A percentile compares a stretch with the other conserved stretches of the same genome.
phyloP scores from a whole-genome alignment of 139 green algal genomes.

The Chlamydomonas sp. region DNA sequence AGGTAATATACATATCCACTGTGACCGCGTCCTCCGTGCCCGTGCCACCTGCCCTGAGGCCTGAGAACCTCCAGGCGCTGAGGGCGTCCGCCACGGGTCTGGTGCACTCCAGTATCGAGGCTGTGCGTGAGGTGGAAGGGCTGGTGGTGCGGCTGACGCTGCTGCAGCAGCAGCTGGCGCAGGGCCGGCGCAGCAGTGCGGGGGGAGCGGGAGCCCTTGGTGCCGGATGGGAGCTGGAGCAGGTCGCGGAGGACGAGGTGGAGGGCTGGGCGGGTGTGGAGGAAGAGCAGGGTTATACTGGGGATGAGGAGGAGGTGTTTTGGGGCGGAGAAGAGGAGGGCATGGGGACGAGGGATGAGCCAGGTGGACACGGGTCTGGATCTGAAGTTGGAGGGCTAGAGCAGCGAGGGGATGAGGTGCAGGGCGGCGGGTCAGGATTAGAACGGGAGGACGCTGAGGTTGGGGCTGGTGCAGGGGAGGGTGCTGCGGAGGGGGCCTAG shows the following conservation, averaged over 20 bases:
- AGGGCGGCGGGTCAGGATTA: neutral
- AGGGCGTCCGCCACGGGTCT: slow-evolving; percentile 9
- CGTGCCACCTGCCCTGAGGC: neutral
- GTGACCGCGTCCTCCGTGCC: neutral
- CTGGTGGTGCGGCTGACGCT: slow-evolving; percentile 26
- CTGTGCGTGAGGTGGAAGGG: slow-evolving; percentile 31
- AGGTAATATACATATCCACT: no score
- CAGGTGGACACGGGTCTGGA: no score
- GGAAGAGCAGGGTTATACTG: neutral
- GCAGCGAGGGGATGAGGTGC: no score
- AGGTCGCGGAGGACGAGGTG: neutral
- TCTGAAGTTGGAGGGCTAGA: no score
- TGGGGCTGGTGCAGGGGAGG: neutral
- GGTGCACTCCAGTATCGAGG: slow-evolving; percentile 6
- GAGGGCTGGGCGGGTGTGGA: neutral
- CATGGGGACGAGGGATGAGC: no score
- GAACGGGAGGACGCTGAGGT: neutral
- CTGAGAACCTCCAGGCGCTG: slow-evolving; percentile 7
- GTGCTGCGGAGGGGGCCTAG: neutral
- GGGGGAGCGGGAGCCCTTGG: neutral
- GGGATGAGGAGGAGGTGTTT: no score
- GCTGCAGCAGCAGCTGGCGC: slow-evolving; percentile 25
- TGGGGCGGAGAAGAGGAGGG: no score
- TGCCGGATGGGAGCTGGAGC: neutral
- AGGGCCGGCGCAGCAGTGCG: neutral